Conservation (phyloP, 1,139 yeast genomes). For the Hemisphaericaspora xylofermentans region DNA sequence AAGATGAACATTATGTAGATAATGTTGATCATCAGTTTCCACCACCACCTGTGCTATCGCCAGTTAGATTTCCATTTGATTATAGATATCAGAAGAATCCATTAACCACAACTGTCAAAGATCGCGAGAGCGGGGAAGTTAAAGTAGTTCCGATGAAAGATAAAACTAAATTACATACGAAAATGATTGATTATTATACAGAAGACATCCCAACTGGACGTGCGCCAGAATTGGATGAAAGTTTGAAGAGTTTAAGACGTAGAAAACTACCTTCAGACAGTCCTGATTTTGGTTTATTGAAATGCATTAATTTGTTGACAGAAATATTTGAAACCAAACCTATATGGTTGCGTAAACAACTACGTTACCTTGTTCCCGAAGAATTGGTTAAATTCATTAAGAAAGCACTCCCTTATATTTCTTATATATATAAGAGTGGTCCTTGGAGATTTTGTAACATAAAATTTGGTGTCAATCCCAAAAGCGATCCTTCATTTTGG, state of each 20-base stretch:
- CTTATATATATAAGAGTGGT: slow-evolving; percentile 81
- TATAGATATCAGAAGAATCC: slow-evolving; percentile 48
- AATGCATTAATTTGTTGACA: slow-evolving; percentile 54
- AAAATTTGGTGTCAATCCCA: slow-evolving; percentile 77
- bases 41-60: slow-evolving; percentile 85
- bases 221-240: slow-evolving; percentile 38
- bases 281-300: slow-evolving; percentile 33
- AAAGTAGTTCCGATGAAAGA: slow-evolving; percentile 38
- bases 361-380: slow-evolving; percentile 58
- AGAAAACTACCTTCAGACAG: slow-evolving; percentile 23
- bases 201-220: slow-evolving; percentile 33
- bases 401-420: slow-evolving; percentile 78
- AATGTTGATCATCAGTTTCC: slow-evolving; percentile 61
- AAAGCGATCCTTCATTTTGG: slow-evolving; percentile 52
- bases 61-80: slow-evolving; percentile 70
- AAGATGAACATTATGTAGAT: slow-evolving; percentile 15
- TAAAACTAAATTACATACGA: slow-evolving; percentile 48
- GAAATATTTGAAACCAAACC: slow-evolving; percentile 69
- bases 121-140: slow-evolving; percentile 61
- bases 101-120: slow-evolving; percentile 58
- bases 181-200: slow-evolving; percentile 34
- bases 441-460: slow-evolving; percentile 95
- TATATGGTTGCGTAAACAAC: slow-evolving; percentile 80
- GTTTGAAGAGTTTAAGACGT: slow-evolving; percentile 25
- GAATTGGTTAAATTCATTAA: slow-evolving; percentile 55